Base-by-base conservation (phyloP, 2,329 filamentous ascomycete species). In the Trichoderma simmonsii region DNA sequence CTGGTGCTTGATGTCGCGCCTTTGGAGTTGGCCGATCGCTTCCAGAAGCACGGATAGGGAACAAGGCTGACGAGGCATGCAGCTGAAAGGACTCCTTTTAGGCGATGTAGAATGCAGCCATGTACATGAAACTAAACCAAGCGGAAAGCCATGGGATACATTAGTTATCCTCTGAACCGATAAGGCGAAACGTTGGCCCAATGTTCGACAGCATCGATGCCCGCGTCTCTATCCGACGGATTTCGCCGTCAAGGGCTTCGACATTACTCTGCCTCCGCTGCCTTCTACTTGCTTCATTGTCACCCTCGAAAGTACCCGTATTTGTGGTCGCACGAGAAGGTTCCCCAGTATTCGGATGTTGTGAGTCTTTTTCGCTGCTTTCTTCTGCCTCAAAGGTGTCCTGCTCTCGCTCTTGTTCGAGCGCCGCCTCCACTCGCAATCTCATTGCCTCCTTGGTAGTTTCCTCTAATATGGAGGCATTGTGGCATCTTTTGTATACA, bases 401-500 rank as follows among this genome's bases (percentile, higher is more conserved):
- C 4, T 64, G 71, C 6, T 71, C 71, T 21, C 57, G 73, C 28
- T 72, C 73, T 9, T 36, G 43, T 36, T 71, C 67, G 21, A 73
- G 67, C 36, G 57, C 62, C 24, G 73, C 72, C 39, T 69, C 70
- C 30, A 71, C 61, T 24, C 69, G 72, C 57, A 74, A 14, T 28
- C 54, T 48, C 61, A 73, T 70, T n/a, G 73, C 73, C 64, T 74
- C 67, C 28, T 70, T 62, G 14, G 67, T 48, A 15, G 72, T 65
- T n/a, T 75, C 73, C 15, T 75, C 73, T n/a, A 72, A 48, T 32
- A 75, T 43, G 61, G 73, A 68, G 11, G 73, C 64, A 39, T 60
- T 57, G 56, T 75, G 73, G 11, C 71, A 74, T 30, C 73, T 68
- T 61, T 65, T 74, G 65, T 73, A 75, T 6, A 72, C 73, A 26